Evolutionary conservation across 2,329 filamentous ascomycete species (phyloP).

Genomic region (Myriosclerotinia scirpicola): DNA sequence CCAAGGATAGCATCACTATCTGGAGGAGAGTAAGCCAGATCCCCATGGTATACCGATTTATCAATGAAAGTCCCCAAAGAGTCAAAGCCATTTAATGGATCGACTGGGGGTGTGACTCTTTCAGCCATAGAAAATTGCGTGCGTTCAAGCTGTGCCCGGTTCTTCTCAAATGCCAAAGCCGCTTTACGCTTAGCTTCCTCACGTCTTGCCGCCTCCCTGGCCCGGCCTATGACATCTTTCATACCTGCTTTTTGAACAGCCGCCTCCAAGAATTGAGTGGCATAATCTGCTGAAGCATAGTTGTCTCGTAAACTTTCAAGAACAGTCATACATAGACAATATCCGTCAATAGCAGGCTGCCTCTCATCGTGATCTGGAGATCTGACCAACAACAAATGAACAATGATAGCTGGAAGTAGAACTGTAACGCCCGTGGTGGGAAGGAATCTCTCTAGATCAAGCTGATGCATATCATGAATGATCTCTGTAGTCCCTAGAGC

Average conservation of each 20-base stretch:
- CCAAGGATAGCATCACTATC: constrained; percentile 9
- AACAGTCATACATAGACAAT: constrained; percentile 89
- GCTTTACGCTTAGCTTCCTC: constrained; percentile 15
- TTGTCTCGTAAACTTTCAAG: constrained; percentile 85
- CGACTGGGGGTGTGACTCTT: neutral
- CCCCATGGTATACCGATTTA: constrained; percentile 9
- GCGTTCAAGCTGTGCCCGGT: constrained; percentile 3
- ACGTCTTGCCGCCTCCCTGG: constrained; percentile 8
- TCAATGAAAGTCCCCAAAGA: constrained; percentile 13
- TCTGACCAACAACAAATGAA: constrained; percentile 90
- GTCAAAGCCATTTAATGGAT: constrained; percentile 10
- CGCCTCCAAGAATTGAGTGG: constrained; percentile 91
- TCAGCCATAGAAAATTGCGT: neutral
- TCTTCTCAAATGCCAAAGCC: constrained; percentile 7
- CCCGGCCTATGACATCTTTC: constrained; percentile 31
- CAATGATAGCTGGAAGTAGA: constrained; percentile 88
- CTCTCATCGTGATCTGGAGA: constrained; percentile 71
- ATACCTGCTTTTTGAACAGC: constrained; percentile 86
- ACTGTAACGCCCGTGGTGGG: constrained; percentile 91
- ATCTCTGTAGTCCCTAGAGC: constrained; percentile 84
- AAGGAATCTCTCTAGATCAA: constrained; percentile 73
- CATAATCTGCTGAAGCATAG: constrained; percentile 92
- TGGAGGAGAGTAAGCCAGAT: constrained; percentile 9
- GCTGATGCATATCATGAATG: constrained; percentile 70
- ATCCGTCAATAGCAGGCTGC: constrained; percentile 72